phyloP scores from a whole-genome alignment of 495 filamentous ascomycete species.

The Neurospora sp. region DNA sequence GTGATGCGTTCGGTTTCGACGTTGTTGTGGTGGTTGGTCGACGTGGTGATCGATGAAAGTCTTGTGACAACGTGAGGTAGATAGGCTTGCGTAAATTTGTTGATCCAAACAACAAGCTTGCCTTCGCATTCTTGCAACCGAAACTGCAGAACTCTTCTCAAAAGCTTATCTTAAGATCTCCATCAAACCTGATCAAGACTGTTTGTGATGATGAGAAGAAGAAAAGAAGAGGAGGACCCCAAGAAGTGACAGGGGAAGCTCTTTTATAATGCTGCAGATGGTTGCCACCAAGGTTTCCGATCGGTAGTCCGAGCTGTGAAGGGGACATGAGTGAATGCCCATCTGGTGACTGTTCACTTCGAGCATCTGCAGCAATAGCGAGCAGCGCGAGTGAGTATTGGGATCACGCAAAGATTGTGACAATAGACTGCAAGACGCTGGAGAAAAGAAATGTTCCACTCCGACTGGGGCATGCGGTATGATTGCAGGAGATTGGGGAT shows the following conservation, averaged over 20 bases:
- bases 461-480: neutral
- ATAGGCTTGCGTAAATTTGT: neutral
- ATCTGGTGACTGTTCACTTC: neutral
- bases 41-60: too few relatives aligned
- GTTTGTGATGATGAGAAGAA: neutral
- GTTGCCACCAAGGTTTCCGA: neutral
- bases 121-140: too few relatives aligned
- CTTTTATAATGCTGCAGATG: neutral
- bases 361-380: neutral
- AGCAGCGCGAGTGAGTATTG: neutral
- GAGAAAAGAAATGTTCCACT: neutral
- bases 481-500: neutral
- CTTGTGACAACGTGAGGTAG: too few relatives aligned
- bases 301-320: neutral
- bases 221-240: neutral
- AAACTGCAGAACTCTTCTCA: too few relatives aligned
- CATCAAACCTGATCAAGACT: neutral
- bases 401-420: neutral
- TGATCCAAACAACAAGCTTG: too few relatives aligned
- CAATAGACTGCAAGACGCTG: neutral
- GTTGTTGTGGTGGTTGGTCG: too few relatives aligned
- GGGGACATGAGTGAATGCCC: neutral
- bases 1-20: too few relatives aligned
- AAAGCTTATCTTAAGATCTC: too few relatives aligned
- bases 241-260: neutral